These are phyloP conservation scores for Aspergillus indologenus DNA, from an alignment of 495 filamentous ascomycete genomes.

Conservation along the genomic window DNA sequence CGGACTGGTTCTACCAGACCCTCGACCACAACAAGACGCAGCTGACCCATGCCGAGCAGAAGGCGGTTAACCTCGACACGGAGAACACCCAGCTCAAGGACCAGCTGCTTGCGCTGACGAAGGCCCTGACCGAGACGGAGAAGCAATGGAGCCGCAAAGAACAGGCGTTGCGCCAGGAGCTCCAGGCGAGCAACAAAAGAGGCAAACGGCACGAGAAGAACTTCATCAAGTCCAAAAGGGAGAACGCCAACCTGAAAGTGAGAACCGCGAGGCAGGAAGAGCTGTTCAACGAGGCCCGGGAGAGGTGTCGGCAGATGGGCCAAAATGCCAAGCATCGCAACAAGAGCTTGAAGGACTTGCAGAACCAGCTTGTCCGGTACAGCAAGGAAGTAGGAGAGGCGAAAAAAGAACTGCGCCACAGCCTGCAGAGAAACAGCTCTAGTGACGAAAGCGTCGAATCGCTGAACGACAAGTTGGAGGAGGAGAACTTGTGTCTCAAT, in stretches of 20 bases:
- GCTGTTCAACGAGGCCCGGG: not conserved
- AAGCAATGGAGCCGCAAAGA: not conserved
- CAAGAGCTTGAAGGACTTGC: not conserved
- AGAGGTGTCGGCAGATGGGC: not conserved
- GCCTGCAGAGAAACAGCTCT: not conserved
- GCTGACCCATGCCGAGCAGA: not conserved
- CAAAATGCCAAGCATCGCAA: not conserved
- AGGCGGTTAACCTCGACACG: not conserved
- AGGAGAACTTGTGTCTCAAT: not conserved
- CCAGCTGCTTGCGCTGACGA: not conserved
- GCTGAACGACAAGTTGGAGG: not conserved
- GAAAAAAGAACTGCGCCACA: not conserved
- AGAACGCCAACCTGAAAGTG: not conserved
- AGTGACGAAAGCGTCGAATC: not conserved
- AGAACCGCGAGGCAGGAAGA: not conserved
- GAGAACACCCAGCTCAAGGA: not conserved
- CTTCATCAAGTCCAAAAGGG: not conserved
- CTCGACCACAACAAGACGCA: not conserved
- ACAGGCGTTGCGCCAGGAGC: not conserved
- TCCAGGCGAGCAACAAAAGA: not conserved
- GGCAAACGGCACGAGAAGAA: not conserved
- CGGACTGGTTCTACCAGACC: not conserved
- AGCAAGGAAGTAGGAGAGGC: not conserved
- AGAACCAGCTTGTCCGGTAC: not conserved
- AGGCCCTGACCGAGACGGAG: not conserved